Percentiles rank a stretch among this genome's conserved stretches.
phyloP scores from a whole-genome alignment of 1,284 basidiomycete genomes.

The Pseudozyma sp. region DNA sequence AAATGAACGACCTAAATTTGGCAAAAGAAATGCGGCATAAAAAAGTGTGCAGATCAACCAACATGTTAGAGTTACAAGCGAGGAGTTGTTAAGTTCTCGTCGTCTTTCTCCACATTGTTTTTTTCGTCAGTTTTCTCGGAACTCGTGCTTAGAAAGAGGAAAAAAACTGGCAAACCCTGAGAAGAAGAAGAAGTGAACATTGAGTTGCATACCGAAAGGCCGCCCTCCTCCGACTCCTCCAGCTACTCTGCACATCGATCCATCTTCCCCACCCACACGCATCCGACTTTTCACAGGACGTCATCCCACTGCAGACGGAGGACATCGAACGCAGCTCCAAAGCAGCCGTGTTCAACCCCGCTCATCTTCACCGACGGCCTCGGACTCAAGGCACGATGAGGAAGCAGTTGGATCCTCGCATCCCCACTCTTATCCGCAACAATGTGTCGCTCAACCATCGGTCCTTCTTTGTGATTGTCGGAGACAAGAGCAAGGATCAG shows the following conservation, averaged over 20 bases:
- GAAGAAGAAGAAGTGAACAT: conserved; percentile 5
- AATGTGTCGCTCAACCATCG: conserved; percentile 85
- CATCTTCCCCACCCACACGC: too few species aligned
- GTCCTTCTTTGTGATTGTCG: conserved; percentile 96
- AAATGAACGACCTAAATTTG: too few species aligned
- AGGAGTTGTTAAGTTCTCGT: neutral
- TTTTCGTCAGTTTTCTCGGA: conserved; percentile 7
- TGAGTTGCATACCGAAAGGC: too few species aligned
- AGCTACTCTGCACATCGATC: too few species aligned
- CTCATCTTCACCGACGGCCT: conserved; percentile 4
- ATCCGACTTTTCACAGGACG: too few species aligned
- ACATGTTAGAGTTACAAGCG: too few species aligned
- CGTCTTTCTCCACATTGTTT: neutral
- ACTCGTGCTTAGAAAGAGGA: conserved; percentile 1
- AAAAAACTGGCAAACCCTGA: conserved; percentile 25
- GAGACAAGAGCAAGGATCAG: conserved; percentile 93
- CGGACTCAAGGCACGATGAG: conserved; percentile 49
- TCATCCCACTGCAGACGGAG: neutral
- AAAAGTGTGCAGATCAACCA: too few species aligned
- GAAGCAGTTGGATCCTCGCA: conserved; percentile 79
- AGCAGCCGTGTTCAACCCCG: neutral
- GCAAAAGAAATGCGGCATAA: too few species aligned
- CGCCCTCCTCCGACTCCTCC: too few species aligned
- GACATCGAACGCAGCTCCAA: too few species aligned
- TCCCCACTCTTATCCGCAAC: conserved; percentile 90